These are phyloP conservation scores for Arthrobotrys sinensis DNA, from an alignment of 2,329 filamentous ascomycete genomes.

Conservation along the genomic window DNA sequence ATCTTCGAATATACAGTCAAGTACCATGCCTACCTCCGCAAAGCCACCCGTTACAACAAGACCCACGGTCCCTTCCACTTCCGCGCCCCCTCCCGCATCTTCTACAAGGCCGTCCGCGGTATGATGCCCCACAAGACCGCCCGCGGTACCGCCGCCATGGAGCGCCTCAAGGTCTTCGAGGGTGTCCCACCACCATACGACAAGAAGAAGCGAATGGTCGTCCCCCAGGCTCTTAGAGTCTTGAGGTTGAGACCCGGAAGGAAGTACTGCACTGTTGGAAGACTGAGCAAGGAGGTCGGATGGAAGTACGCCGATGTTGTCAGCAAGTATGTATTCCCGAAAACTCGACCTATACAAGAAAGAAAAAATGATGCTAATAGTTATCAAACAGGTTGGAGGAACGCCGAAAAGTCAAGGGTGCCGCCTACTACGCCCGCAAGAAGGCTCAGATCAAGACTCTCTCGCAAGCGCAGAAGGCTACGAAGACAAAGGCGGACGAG, in stretches of 20 bases:
- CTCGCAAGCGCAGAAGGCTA: constrained; percentile 67
- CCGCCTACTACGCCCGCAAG: constrained; percentile 99
- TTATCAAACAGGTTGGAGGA: constrained; percentile 84
- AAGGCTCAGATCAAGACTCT: constrained; percentile 93
- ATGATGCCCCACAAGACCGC: constrained; percentile 99
- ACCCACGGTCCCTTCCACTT: constrained; percentile 99
- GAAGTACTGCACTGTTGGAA: constrained; percentile 99
- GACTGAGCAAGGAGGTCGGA: constrained; percentile 98
- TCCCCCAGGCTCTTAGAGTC: constrained; percentile 96
- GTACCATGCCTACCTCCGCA: constrained; percentile 99
- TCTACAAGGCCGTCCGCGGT: constrained; percentile 99
- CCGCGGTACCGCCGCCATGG: constrained; percentile 93
- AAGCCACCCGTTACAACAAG: constrained; percentile 99
- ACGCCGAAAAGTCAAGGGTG: constrained; percentile 99
- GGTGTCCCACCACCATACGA: constrained; percentile 98
- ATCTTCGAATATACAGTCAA: constrained; percentile 79
- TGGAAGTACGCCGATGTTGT: constrained; percentile 99
- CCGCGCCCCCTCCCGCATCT: constrained; percentile 98
- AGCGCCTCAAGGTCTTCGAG: constrained; percentile 99
- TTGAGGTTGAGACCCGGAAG: constrained; percentile 97
- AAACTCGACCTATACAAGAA: neutral
- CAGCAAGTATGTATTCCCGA: constrained; percentile 79
- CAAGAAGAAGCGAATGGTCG: constrained; percentile 99
- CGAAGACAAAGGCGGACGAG: constrained; percentile 62
- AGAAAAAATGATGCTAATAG: constrained; percentile 60